Evolutionary conservation across 495 filamentous ascomycete genomes (phyloP), one percentile per base, ranked within the genome.

Genomic region (Baudoinia panamericana): DNA sequence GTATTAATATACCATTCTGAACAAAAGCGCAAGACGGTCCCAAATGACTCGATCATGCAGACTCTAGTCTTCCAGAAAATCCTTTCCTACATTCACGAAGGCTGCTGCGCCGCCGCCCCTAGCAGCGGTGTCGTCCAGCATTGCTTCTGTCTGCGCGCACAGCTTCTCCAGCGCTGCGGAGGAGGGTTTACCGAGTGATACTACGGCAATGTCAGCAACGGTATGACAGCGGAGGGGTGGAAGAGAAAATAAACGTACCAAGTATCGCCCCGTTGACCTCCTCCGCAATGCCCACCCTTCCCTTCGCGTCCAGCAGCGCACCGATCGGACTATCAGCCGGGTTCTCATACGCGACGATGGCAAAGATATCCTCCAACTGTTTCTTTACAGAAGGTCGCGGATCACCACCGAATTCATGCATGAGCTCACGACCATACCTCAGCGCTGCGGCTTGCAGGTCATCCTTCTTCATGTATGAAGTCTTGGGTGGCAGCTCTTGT

Each of bases 261-360:
- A 97, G 60, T 47, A 97, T 94, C 26, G 84, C 90, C 45, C 83
- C 82, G 57, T 96, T 96, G 46, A 99, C 62, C 62, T 93, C 87
- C 63, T 99, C 90, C 15, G 86, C 86, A 33, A 96, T 84, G 33
- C 75, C 70, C 23, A 80, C 75, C 39, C 90, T 66, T 2, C 82
- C 84, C 10, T 68, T 70, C 11, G 70, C 69, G 53, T 93, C 84
- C 40, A 96, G 61, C 51, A 94, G 63, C 56, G 79, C 79, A n/a
- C 79, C 75, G 42, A 92, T 68, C 19, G 77, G 73, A 22, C 72
- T 75, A 51, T 76, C 72, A 21, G 76, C 69, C 11, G 87, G 84
- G 56, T 95, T 80, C 12, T 71, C 60, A 51, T 95, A 96, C 2
- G 87, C 84, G 44, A 95, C 73, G 38, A 99, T 66, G 12, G 84